These are phyloP conservation scores for Pelargonium citronellum DNA, from an alignment of 441 rosid species.

Conservation along the genomic window DNA sequence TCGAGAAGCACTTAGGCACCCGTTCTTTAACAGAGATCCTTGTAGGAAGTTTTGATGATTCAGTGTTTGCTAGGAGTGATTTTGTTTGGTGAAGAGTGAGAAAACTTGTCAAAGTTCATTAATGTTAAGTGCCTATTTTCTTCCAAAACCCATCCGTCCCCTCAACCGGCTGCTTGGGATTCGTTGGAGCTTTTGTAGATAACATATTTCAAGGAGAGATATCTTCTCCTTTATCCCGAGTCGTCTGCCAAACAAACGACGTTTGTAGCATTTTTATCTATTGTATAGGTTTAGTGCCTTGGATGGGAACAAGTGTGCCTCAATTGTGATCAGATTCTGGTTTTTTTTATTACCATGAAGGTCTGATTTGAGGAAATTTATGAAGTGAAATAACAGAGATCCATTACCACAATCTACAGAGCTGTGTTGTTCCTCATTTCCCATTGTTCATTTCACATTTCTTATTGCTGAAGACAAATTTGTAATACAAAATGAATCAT, in stretches of 20 bases:
- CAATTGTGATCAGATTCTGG: not conserved
- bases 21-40: constrained; percentile 64
- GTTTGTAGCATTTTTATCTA: not conserved
- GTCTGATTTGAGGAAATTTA: not conserved
- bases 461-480: too few relatives aligned
- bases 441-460: not conserved
- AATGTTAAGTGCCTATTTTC: not conserved
- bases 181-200: not conserved
- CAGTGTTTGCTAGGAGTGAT: not conserved
- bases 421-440: not conserved
- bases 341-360: not conserved
- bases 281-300: not conserved
- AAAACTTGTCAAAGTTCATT: not conserved
- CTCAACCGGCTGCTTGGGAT: not conserved
- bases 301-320: too few relatives aligned
- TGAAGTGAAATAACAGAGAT: constrained; percentile 3
- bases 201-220: not conserved
- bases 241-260: too few relatives aligned
- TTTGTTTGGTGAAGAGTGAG: constrained; percentile 1
- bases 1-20: constrained; percentile 76
- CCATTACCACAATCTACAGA: not conserved
- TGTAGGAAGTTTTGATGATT: constrained; percentile 24
- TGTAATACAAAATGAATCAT: too few relatives aligned
- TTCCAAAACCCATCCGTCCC: not conserved
- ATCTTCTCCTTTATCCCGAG: not conserved